Evolutionary conservation across 345 rosid genomes (phyloP).

Genomic region (Rhodamnia rubescens): DNA sequence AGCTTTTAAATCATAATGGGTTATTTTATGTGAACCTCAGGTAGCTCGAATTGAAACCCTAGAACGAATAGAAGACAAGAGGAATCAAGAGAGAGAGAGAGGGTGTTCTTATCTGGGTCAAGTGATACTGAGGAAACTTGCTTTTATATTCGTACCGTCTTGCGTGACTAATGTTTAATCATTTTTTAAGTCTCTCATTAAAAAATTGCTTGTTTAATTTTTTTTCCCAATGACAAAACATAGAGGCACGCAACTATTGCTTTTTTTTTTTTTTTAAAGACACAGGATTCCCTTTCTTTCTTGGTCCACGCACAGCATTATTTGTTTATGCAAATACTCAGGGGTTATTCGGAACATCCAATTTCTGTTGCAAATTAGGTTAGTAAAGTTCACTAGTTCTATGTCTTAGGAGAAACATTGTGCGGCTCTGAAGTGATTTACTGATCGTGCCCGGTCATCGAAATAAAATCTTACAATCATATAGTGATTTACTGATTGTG

Average conservation of each 20-base stretch:
- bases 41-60: constrained; percentile 1
- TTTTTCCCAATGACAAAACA: not conserved
- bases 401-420: not conserved
- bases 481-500: not conserved
- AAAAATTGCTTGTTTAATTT: not conserved
- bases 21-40: not conserved
- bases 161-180: not conserved
- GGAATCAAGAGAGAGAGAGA: not conserved
- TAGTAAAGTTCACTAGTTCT: not conserved
- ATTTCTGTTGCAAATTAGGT: not conserved
- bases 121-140: not conserved
- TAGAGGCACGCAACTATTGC: not conserved
- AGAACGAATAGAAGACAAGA: constrained; percentile 1
- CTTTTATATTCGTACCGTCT: not conserved
- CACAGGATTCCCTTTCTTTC: not conserved
- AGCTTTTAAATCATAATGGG: not conserved
- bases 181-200: not conserved
- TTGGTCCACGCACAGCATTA: not conserved
- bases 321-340: not conserved
- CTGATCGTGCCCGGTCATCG: not conserved
- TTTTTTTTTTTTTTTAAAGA: not conserved
- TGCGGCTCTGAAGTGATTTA: not conserved
- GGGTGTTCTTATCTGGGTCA: not conserved
- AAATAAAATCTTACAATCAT: not conserved
- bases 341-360: not conserved